Base-by-base conservation (phyloP, 78 protist genomes). In the Dictyostelium purpureum region DNA sequence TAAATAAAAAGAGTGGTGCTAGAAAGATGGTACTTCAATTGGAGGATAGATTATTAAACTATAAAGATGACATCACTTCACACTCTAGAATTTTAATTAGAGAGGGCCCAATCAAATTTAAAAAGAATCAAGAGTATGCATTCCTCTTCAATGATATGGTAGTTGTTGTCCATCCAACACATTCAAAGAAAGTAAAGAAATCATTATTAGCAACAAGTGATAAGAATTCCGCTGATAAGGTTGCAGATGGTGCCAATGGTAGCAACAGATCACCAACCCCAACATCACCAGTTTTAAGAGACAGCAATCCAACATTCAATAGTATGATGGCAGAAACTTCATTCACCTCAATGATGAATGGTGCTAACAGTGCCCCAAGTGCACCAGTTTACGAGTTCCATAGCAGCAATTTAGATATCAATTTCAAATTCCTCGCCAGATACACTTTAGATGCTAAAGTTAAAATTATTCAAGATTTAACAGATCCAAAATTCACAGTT, bases 141-240 rank as follows among this genome's bases (percentile, higher is more conserved):
- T 85, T 85, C 37, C 52, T 85, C 18, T 73, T 85, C 38, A 85
- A 73, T 45, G 92, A 85, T 38, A 85, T 85, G 92, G 14, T 85
- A 11, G 5, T 85, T 35, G 24, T 85, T 21, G 71, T 81, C 61
- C 92, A 85, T 85, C 92, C 92, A 85, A 54, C 51, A 6, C 43
- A 38, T 21, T 71, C 76, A 18, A 85, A 85, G 42, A 40, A 66
- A 59, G 67, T 65, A 54, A 26, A 24, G 2, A 75, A 35, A 75
- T 21, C 81, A 31, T 19, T 14, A 71, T n/a, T 38, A 38, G 16
- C 54, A 26, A 9, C 24, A 2, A 54, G n/a, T 56, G 26, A 6
- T 26, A 26, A 26, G 21, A 26, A 9, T 26, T 26, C 6, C 9
- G n/a, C 19, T 24, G n/a, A n/a, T 54, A 54, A 2, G 19, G 28